Evolutionary conservation across 1,139 yeast genomes (phyloP).

Genomic region (Sugiyamaella novakii): DNA sequence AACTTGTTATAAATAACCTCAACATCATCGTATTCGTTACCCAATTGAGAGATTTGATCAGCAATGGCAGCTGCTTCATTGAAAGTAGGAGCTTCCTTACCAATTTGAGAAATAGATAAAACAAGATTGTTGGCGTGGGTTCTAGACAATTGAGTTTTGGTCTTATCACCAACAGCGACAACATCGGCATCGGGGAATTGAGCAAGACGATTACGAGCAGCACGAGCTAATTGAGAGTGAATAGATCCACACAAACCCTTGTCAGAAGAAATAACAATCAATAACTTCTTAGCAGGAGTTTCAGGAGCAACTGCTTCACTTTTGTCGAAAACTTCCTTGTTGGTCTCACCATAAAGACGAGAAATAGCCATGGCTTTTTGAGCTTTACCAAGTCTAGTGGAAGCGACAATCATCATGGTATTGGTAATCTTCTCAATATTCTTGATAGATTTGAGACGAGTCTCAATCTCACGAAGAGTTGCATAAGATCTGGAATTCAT

Average conservation of each 20-base stretch:
- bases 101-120: constrained; percentile 84
- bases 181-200: constrained; percentile 73
- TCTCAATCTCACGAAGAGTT: constrained; percentile 97
- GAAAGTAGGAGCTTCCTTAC: constrained; percentile 96
- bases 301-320: constrained; percentile 70
- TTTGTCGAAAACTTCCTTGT: constrained; percentile 73
- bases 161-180: constrained; percentile 92
- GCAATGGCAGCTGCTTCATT: constrained; percentile 86
- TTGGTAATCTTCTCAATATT: constrained; percentile 99
- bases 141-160: constrained; percentile 85
- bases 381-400: constrained; percentile 94
- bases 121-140: constrained; percentile 69
- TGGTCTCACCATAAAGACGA: constrained; percentile 80
- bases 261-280: constrained; percentile 91
- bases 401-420: constrained; percentile 99
- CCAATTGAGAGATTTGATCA: constrained; percentile 70
- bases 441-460: constrained; percentile 95
- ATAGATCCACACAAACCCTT: constrained; percentile 99
- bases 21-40: constrained; percentile 64
- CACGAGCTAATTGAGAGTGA: constrained; percentile 91
- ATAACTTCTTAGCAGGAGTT: constrained; percentile 57
- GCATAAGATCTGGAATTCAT: constrained; percentile 74
- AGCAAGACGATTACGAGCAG: constrained; percentile 70
- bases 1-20: constrained; percentile 88
- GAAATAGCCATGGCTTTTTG: constrained; percentile 93